phyloP scores from a whole-genome alignment of 257 asterid genomes.

The Nemophila menziesii region DNA sequence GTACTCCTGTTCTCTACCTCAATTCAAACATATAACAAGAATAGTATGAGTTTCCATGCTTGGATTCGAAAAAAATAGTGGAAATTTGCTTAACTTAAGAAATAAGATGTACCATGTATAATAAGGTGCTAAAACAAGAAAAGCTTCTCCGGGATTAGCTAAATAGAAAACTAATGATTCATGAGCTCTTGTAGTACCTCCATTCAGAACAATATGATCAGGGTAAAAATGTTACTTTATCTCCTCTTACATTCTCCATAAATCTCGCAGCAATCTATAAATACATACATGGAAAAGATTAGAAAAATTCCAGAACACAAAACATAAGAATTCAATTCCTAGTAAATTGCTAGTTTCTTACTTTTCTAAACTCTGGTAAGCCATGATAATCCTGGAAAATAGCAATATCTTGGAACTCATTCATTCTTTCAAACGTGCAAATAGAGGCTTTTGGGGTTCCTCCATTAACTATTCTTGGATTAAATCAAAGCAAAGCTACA shows the following conservation, averaged over 20 bases:
- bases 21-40: conserved; percentile 46
- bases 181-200: conserved; percentile 83
- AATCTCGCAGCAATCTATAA: conserved; percentile 71
- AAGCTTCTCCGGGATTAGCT: too few relatives aligned
- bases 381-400: too few relatives aligned
- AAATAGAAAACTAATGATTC: conserved; percentile 67
- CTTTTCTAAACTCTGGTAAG: conserved; percentile 64
- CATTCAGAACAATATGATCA: conserved; percentile 55
- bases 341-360: too few relatives aligned
- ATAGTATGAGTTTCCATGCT: too few relatives aligned
- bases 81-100: too few relatives aligned
- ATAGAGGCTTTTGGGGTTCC: conserved; percentile 21
- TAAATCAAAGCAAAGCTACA: conserved; percentile 21
- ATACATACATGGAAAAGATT: neutral
- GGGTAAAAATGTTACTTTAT: conserved; percentile 55
- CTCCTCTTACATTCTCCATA: conserved; percentile 72
- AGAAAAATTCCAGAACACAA: too few relatives aligned
- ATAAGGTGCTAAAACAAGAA: conserved; percentile 68
- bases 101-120: conserved; percentile 78
- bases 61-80: too few relatives aligned
- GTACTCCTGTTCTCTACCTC: conserved; percentile 59
- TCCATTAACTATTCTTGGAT: conserved; percentile 12
- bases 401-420: conserved; percentile 17
- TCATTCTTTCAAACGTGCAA: conserved; percentile 15
- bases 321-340: too few relatives aligned